Percentiles rank a stretch among this genome's conserved stretches.
These are phyloP conservation scores for Deakozyma indianensis DNA, from an alignment of 805 yeast species.

Conservation along the genomic window DNA sequence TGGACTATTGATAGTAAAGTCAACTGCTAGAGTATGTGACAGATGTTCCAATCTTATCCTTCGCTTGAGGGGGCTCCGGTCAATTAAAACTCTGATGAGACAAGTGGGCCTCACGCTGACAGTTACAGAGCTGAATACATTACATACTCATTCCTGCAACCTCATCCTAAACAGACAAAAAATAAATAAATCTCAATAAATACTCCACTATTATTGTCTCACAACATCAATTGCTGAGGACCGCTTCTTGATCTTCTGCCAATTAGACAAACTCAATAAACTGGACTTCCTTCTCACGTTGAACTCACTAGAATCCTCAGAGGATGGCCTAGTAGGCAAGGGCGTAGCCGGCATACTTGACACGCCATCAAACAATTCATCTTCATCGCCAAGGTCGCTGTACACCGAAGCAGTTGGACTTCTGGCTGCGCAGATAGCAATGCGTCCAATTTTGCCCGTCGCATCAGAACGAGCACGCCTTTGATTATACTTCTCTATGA, in stretches of 20 bases:
- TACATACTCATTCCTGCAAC: too few relatives aligned
- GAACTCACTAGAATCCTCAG: background rate
- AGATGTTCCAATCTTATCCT: too few relatives aligned
- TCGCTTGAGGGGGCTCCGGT: too few relatives aligned
- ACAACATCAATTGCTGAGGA: background rate
- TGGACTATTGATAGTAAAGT: too few relatives aligned
- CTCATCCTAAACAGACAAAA: background rate
- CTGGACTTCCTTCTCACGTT: constrained; percentile 7
- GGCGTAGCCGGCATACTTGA: background rate
- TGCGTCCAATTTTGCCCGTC: background rate
- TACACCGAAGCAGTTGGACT: constrained; percentile 1
- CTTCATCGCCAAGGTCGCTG: constrained; percentile 2
- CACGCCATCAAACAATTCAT: background rate
- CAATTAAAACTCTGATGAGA: too few relatives aligned
- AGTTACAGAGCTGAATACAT: too few relatives aligned
- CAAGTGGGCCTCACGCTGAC: too few relatives aligned
- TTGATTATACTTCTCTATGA: constrained; percentile 5
- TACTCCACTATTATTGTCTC: constrained; percentile 1
- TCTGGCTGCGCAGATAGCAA: background rate
- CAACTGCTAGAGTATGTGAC: too few relatives aligned
- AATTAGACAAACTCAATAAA: constrained; percentile 6
- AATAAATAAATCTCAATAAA: background rate
- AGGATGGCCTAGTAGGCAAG: background rate
- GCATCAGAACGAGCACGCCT: background rate
- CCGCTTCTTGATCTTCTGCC: constrained; percentile 5